These are phyloP conservation scores for Phellopilus nigrolimitatus DNA, from an alignment of 1,284 basidiomycete genomes.

Conservation along the genomic window DNA sequence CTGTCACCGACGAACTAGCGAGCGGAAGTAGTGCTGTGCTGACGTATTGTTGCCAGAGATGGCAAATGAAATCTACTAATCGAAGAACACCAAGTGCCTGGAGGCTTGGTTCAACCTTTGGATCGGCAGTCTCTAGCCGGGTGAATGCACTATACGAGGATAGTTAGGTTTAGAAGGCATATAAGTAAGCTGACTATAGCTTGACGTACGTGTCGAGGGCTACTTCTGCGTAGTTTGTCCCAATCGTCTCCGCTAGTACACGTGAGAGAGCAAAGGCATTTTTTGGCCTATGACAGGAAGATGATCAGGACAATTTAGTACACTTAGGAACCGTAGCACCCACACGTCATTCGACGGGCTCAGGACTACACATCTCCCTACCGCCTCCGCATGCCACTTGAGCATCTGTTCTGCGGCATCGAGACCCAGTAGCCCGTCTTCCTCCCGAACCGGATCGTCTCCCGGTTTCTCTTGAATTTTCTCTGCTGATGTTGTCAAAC, in stretches of 20 bases:
- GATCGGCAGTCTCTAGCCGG: constrained; percentile 70
- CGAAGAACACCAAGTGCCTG: constrained; percentile 64
- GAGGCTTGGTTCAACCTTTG: constrained; percentile 79
- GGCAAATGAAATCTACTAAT: constrained; percentile 84
- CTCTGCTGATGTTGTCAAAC: constrained; percentile 48
- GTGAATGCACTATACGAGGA: constrained; percentile 53
- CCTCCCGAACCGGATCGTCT: constrained; percentile 71
- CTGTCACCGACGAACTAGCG: constrained; percentile 79
- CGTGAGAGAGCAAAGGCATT: constrained; percentile 83
- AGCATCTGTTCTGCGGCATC: constrained; percentile 84
- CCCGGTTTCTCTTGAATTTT: constrained; percentile 46
- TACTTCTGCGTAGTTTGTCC: constrained; percentile 83
- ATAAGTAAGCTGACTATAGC: not conserved
- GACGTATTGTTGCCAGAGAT: constrained; percentile 97
- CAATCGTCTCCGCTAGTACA: constrained; percentile 86
- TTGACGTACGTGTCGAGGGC: constrained; percentile 82
- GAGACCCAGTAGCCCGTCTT: constrained; percentile 76
- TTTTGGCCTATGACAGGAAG: constrained; percentile 65
- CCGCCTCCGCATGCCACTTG: constrained; percentile 94
- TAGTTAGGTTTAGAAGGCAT: constrained; percentile 12
- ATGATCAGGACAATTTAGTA: constrained; percentile 3
- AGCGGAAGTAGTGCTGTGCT: constrained; percentile 89
- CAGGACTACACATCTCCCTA: constrained; percentile 88
- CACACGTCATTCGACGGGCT: constrained; percentile 79
- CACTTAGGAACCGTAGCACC: too few species aligned